Evolutionary conservation across 2,329 filamentous ascomycete genomes (phyloP).

Genomic region (Aspergillus proliferans): DNA sequence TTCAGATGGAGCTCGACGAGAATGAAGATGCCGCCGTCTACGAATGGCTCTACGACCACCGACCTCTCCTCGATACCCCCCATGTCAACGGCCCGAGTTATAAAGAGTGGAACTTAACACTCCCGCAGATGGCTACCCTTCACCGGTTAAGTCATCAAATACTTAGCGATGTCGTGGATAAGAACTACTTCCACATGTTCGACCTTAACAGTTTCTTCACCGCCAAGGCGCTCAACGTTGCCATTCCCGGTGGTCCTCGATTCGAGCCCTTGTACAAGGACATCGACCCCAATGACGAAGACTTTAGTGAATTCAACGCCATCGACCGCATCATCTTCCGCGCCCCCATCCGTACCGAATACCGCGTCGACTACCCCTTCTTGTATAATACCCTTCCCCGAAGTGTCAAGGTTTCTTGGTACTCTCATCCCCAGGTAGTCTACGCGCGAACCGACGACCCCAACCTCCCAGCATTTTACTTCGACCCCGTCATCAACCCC

Average conservation of each 20-base stretch:
- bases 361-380: conserved; percentile 87
- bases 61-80: conserved; percentile 79
- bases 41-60: conserved; percentile 97
- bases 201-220: conserved; percentile 92
- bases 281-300: conserved; percentile 96
- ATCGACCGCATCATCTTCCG: conserved; percentile 99
- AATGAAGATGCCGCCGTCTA: conserved; percentile 83
- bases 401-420: conserved; percentile 89
- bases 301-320: conserved; percentile 98
- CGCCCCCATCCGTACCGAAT: conserved; percentile 88
- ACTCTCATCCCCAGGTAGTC: conserved; percentile 86
- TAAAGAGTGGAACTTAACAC: conserved; percentile 84
- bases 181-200: conserved; percentile 98
- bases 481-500: conserved; percentile 95
- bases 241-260: conserved; percentile 91
- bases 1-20: conserved; percentile 97
- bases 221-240: conserved; percentile 93
- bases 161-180: conserved; percentile 84
- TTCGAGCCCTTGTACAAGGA: conserved; percentile 98
- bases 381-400: conserved; percentile 94
- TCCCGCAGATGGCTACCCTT: conserved; percentile 93
- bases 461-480: conserved; percentile 90
- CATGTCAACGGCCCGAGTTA: conserved; percentile 97
- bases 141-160: conserved; percentile 88
- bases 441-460: conserved; percentile 84